Base-by-base conservation (phyloP, 2,329 filamentous ascomycete genomes). In the Tolypocladium nubicola region DNA sequence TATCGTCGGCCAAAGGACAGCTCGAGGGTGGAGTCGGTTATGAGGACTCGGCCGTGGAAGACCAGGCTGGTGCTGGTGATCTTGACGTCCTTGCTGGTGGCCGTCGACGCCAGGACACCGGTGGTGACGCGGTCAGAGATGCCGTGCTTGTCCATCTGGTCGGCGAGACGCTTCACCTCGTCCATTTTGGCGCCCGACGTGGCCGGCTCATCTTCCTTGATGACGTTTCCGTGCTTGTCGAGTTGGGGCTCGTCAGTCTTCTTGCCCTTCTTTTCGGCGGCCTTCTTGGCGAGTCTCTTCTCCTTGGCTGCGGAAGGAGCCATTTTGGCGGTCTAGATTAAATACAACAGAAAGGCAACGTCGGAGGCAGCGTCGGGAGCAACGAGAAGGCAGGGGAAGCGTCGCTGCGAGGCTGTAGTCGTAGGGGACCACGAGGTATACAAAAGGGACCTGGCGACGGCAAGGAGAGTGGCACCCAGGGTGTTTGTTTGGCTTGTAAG, bases 101-200 rank as follows among this genome's bases (percentile, higher is more conserved):
- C 75, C 62, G 93, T 84, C 50, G 94, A 99, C 41, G 92, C 82
- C 61, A 99, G 80, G 57, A 99, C 94, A 83, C 94, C 94, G 60
- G 94, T 99, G 60, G 95, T 99, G 73, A 99, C 94, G 74, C 94
- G 89, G 76, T 99, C 94, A 16, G 94, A 97, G 63, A 99, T 82
- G 69, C 94, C 94, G 72, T 96, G 85, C 78, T 96, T 89, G 78
- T 99, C 94, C 82, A 96, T 88, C 79, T 99, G 95, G 56, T 92
- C 81, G 50, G 89, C 86, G 64, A 99, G 82, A 72, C 91, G 91
- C 79, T 91, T 88, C 63, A 97, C 86, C 70, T 88, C 87, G 64
- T 88, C 85, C 73, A 87, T 76, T 79, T 93, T 90, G 65, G 86
- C 83, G 66, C 79, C 82, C 59, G 84, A 80, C 64, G 86, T 90